Base-by-base conservation (phyloP, 1,284 basidiomycete genomes). In the Tremellales sp. region DNA sequence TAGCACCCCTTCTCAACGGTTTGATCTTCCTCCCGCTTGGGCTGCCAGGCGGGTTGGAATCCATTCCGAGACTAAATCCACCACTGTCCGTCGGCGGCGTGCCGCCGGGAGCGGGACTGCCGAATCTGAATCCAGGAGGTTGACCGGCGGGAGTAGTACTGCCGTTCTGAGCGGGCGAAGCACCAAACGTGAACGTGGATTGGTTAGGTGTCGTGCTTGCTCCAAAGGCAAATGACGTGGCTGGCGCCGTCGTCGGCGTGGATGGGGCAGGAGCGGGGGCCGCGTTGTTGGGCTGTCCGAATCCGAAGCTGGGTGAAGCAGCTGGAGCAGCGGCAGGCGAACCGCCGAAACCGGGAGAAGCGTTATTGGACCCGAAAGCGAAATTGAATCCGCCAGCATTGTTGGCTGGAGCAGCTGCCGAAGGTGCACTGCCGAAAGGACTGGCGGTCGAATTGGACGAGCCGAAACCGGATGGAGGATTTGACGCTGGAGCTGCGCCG, bases 11-110 rank as follows among this genome's bases (percentile, higher is more conserved):
- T 48, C 52, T 46, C 11, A 57, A 33, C 25, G 49, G 52, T 41
- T 52, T 54, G 6, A 57, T 45, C 36, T 46, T 46, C 27, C 56
- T 51, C 5, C 51, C 52, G 27, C 49, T 51, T n/a, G 54, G 54
- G 48, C 54, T 57, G 15, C 46, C 49, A 23, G 56, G 48, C 3
- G 47, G 13, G 21, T 35, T 33, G 12, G 44, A 22, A 33, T 52
- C 53, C 35, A 37, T 49, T 15, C 56, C 56, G 33, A 57, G 40
- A 41, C 56, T 57, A 37, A 57, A 57, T 5, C 56, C 54, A 6
- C 52, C 53, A 10, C n/a, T 49, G 25, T 24, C 51, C 13, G 24
- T 41, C 15, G 33, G 33, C 13, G 33, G 33, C 13, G 39, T 46
- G 13, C 39, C 44, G n/a, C 27, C 49, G 1, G 51, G 51, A 6